A percentile compares a stretch with the other conserved stretches of the same genome.
Conservation (phyloP, 2,329 filamentous ascomycete genomes). For the Rutstroemia sp. region DNA sequence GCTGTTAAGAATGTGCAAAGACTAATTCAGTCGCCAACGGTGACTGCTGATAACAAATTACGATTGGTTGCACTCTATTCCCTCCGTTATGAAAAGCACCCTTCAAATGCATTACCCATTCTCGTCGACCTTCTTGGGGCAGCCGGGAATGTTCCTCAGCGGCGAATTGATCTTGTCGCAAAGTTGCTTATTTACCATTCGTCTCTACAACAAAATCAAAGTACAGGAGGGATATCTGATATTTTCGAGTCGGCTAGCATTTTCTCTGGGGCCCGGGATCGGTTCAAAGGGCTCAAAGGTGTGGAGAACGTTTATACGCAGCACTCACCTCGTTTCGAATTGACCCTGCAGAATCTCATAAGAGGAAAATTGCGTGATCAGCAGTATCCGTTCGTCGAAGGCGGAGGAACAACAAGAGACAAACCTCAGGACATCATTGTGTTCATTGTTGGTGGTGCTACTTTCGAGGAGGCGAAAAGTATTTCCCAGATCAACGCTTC, state of each 20-base stretch:
- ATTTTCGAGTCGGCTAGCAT: constrained; percentile 89
- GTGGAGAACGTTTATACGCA: constrained; percentile 99
- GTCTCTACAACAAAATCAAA: constrained; percentile 72
- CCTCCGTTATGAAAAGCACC: constrained; percentile 81
- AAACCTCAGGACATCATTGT: constrained; percentile 96
- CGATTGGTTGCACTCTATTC: constrained; percentile 91
- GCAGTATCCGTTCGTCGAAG: constrained; percentile 90
- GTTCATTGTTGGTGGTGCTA: constrained; percentile 88
- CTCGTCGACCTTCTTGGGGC: constrained; percentile 80
- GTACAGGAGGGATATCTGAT: constrained; percentile 76
- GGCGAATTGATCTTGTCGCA: constrained; percentile 70
- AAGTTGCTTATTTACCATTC: constrained; percentile 81
- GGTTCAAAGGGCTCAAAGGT: constrained; percentile 91
- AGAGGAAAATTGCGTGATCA: constrained; percentile 82
- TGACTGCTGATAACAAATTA: constrained; percentile 77
- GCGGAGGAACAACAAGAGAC: constrained; percentile 76
- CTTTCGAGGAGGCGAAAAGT: constrained; percentile 96
- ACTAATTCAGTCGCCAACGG: constrained; percentile 71
- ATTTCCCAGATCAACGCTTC: constrained; percentile 91
- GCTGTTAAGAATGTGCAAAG: constrained; percentile 65
- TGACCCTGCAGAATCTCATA: constrained; percentile 84
- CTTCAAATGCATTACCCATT: constrained; percentile 74
- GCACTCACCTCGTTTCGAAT: constrained; percentile 82
- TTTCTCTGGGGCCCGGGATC: constrained; percentile 78
- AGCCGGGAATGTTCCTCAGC: constrained; percentile 70